Conservation (phyloP, 345 rosid species). For the Ceriops zippeliana region DNA sequence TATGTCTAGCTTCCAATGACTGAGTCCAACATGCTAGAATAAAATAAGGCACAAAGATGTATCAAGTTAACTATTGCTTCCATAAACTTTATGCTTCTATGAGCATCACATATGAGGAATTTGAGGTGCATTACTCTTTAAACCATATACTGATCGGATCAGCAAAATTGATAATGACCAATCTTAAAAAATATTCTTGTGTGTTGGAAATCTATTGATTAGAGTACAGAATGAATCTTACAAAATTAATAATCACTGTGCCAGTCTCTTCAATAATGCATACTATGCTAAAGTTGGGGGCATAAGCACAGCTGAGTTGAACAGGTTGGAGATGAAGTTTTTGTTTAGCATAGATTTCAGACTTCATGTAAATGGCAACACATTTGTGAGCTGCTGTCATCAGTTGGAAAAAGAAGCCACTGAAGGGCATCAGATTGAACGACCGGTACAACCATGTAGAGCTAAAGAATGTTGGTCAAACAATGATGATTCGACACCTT, state of each 20-base stretch:
- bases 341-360: conserved; percentile 77
- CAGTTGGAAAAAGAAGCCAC: conserved; percentile 55
- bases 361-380: conserved; percentile 63
- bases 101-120: not conserved
- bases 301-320: conserved; percentile 70
- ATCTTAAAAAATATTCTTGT: too few relatives aligned
- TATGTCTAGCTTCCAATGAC: not conserved
- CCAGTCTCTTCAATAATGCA: conserved; percentile 83
- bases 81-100: not conserved
- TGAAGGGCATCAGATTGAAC: conserved; percentile 45
- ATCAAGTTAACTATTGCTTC: not conserved
- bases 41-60: not conserved
- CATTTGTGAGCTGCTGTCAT: conserved; percentile 56
- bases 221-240: too few relatives aligned
- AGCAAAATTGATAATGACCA: too few relatives aligned
- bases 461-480: conserved; percentile 51
- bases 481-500: conserved; percentile 43
- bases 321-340: conserved; percentile 77
- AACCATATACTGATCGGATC: too few relatives aligned
- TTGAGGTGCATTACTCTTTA: too few relatives aligned
- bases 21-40: not conserved
- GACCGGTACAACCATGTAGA: conserved; percentile 50
- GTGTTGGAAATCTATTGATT: not conserved
- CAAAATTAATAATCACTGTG: not conserved
- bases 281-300: conserved; percentile 94